Evolutionary conservation across 371 early-diverging fungal species (phyloP), one percentile per base, ranked within the genome.

Genomic region (Enterospora canceri): DNA sequence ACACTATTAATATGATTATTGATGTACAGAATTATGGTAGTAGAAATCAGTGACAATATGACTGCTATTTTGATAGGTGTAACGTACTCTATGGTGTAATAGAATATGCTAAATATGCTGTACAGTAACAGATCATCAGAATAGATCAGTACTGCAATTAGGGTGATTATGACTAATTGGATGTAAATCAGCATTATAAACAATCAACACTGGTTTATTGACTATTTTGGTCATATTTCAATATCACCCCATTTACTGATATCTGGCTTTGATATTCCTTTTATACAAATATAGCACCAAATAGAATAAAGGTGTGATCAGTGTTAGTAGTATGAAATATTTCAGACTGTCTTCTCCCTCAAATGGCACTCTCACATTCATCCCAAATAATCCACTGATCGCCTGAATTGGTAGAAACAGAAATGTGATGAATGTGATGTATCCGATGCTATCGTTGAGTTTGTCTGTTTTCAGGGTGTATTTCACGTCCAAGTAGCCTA

Each of bases 351-450:
- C 49, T 18, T 48, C 33, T 19, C 61, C 30, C 50, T 70, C 54
- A 15, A 30, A 62, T 31, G 79, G 79, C 23, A 79, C 74, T 28
- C 12, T 47, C 1, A 76, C 72, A 67, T 79, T 79, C 79, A 79
- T 79, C 34, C 79, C 79, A 73, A 74, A 79, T 16, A 79, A 21
- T 1, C 79, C 76, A 8, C 76, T 71, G 19, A 79, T 56, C 24
- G 72, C 33, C 56, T 79, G 79, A 58, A 64, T 65, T 0, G 79
- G 79, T 16, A 76, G 64, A 60, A 76, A 71, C 19, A 76, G 64
- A 56, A 79, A 67, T 2, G 79, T 60, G 8, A 72, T 61, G 18
- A 65, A 16, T 32, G 72, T 70, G 60, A 79, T 70, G 35, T 71
- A 46, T 26, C 74, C 12, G n/a, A 40, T 40, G 40, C 12, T 40